Conservation (phyloP, 2,329 filamentous ascomycete genomes). For the Clonostachys solani region DNA sequence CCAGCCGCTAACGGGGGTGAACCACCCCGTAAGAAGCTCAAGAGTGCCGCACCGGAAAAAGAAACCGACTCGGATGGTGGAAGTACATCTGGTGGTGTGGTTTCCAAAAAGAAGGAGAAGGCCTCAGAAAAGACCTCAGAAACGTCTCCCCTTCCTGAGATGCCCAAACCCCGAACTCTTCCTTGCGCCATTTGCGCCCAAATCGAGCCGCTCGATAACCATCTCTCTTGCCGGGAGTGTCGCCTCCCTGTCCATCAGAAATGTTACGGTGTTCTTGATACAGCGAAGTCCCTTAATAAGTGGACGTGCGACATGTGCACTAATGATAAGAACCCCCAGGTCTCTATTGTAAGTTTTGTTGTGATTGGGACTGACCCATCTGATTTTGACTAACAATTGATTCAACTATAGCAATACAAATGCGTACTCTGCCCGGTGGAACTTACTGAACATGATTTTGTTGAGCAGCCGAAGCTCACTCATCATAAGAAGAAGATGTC, state of each 20-base stretch:
- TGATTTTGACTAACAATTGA: not conserved
- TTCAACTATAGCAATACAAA: slow-evolving; percentile 64
- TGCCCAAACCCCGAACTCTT: slow-evolving; percentile 72
- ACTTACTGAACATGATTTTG: slow-evolving; percentile 75
- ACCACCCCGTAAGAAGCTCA: slow-evolving; percentile 63
- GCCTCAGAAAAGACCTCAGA: slow-evolving; percentile 47
- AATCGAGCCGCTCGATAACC: slow-evolving; percentile 66
- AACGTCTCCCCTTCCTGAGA: slow-evolving; percentile 49
- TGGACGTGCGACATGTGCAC: slow-evolving; percentile 96
- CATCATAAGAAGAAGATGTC: slow-evolving; percentile 77
- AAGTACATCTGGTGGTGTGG: slow-evolving; percentile 27
- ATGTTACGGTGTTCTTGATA: slow-evolving; percentile 81
- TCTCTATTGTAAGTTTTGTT: slow-evolving; percentile 70
- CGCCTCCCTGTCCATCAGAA: slow-evolving; percentile 85
- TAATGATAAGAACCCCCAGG: slow-evolving; percentile 87
- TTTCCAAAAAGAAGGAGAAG: slow-evolving; percentile 57
- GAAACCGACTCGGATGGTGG: slow-evolving; percentile 46
- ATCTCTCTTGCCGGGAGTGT: slow-evolving; percentile 81
- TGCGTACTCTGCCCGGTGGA: slow-evolving; percentile 89
- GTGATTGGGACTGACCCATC: not conserved
- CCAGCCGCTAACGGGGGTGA: slow-evolving; percentile 30
- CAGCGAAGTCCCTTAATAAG: slow-evolving; percentile 50
- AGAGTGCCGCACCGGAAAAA: slow-evolving; percentile 41
- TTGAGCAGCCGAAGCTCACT: slow-evolving; percentile 58
- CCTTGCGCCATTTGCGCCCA: slow-evolving; percentile 83